These are phyloP conservation scores for Phaffomyces antillensis DNA, from an alignment of 805 yeast genomes.

Conservation along the genomic window DNA sequence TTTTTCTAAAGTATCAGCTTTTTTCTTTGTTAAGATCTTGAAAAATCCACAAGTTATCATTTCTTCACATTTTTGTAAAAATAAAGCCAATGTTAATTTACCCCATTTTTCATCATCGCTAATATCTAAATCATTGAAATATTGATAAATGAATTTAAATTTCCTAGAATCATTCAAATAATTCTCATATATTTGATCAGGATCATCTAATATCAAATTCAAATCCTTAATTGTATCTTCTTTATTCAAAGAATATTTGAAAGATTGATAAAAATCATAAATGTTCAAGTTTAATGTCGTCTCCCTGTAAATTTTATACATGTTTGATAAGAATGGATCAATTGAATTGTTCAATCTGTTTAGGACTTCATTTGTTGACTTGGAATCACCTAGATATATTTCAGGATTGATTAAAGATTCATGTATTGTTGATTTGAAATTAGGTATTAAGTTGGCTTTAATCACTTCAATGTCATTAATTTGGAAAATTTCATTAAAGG, in stretches of 20 bases:
- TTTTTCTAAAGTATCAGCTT: constrained; percentile 63
- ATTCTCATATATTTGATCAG: constrained; percentile 12
- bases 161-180: constrained; percentile 21
- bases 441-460: constrained; percentile 35
- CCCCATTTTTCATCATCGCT: constrained; percentile 47
- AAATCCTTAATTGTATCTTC: constrained; percentile 23
- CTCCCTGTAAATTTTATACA: constrained; percentile 70
- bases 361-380: constrained; percentile 13
- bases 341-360: constrained; percentile 28
- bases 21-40: constrained; percentile 41
- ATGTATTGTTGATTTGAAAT: constrained; percentile 33
- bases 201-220: constrained; percentile 15
- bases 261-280: constrained; percentile 59
- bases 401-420: constrained; percentile 36
- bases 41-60: constrained; percentile 62
- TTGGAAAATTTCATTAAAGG: constrained; percentile 36
- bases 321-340: constrained; percentile 47
- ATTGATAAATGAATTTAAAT: constrained; percentile 21
- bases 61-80: constrained; percentile 67
- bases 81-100: constrained; percentile 58
- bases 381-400: constrained; percentile 17
- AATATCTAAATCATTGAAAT: constrained; percentile 23
- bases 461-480: constrained; percentile 25
- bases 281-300: constrained; percentile 65
- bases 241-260: constrained; percentile 42